Percentiles rank a stretch among this genome's conserved stretches.
Evolutionary conservation across 2,329 filamentous ascomycete species (phyloP).

Genomic region (Raffaelea arxii): DNA sequence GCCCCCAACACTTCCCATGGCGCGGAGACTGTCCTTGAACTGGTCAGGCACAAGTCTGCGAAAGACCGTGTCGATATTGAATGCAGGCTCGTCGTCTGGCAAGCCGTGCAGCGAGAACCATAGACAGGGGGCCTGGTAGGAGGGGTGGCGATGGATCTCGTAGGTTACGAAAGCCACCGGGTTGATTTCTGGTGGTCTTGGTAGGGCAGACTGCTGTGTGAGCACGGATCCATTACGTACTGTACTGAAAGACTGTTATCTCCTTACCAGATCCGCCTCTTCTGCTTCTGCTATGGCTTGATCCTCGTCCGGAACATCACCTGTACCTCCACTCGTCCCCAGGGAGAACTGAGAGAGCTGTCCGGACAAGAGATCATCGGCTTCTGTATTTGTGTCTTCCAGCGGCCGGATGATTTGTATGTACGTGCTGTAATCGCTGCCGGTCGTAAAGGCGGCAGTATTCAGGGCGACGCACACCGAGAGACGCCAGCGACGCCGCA

Average conservation of each 20-base stretch:
- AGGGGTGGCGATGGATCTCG: slow-evolving; percentile 65
- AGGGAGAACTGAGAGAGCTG: too few species aligned
- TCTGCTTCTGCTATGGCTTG: slow-evolving; percentile 40
- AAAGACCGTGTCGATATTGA: slow-evolving; percentile 61
- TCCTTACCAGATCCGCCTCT: slow-evolving; percentile 38
- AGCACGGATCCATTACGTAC: too few species aligned
- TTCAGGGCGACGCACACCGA: slow-evolving; percentile 41
- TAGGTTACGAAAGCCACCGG: slow-evolving; percentile 49
- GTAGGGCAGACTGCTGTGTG: slow-evolving; percentile 29
- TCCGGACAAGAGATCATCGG: too few species aligned
- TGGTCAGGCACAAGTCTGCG: slow-evolving; percentile 58
- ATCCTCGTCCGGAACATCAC: slow-evolving; percentile 27
- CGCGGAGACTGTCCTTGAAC: slow-evolving; percentile 51
- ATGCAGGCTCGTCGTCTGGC: slow-evolving; percentile 42
- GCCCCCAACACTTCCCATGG: slow-evolving; percentile 56
- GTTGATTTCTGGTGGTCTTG: slow-evolving; percentile 16
- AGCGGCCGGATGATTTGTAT: slow-evolving; percentile 47
- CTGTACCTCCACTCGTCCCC: background rate
- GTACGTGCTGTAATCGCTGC: slow-evolving; percentile 39
- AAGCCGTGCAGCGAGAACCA: slow-evolving; percentile 61
- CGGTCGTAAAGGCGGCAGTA: slow-evolving; percentile 19
- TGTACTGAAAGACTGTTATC: too few species aligned
- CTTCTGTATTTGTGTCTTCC: slow-evolving; percentile 28
- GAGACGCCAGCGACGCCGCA: slow-evolving; percentile 46
- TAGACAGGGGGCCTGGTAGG: slow-evolving; percentile 64